phyloP scores from a whole-genome alignment of 2,329 filamentous ascomycete species.

The Diaporthe ilicicola region DNA sequence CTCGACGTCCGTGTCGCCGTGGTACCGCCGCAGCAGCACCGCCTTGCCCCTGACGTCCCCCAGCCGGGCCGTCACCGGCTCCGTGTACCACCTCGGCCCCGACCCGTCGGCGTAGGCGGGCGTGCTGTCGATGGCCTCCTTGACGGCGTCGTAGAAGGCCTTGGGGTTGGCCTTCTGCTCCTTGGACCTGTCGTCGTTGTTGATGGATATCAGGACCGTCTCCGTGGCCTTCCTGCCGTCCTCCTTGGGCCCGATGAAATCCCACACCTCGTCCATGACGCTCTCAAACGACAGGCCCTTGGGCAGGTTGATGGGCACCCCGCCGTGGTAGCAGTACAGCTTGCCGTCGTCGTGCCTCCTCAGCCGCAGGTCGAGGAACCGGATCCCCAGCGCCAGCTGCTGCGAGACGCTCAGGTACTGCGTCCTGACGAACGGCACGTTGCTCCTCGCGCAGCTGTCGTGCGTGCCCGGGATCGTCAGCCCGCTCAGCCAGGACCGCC shows the following conservation, averaged over 20 bases:
- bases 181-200: slow-evolving; percentile 71
- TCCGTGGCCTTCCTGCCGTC: slow-evolving; percentile 59
- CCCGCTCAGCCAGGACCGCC: slow-evolving; percentile 65
- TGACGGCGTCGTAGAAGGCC: slow-evolving; percentile 50
- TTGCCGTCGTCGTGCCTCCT: slow-evolving; percentile 46
- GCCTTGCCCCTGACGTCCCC: slow-evolving; percentile 72
- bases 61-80: slow-evolving; percentile 62
- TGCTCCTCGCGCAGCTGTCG: slow-evolving; percentile 60
- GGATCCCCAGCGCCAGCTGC: slow-evolving; percentile 75
- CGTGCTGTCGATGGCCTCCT: slow-evolving; percentile 63
- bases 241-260: slow-evolving; percentile 63
- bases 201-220: slow-evolving; percentile 73
- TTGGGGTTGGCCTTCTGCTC: slow-evolving; percentile 58
- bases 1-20: slow-evolving; percentile 51
- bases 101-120: slow-evolving; percentile 40
- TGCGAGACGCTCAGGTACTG: slow-evolving; percentile 69
- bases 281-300: slow-evolving; percentile 68
- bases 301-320: slow-evolving; percentile 74
- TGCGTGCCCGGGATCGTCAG: slow-evolving; percentile 78
- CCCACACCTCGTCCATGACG: slow-evolving; percentile 65
- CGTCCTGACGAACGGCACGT: slow-evolving; percentile 72
- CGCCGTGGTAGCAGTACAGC: slow-evolving; percentile 74
- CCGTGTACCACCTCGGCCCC: slow-evolving; percentile 69
- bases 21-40: slow-evolving; percentile 70
- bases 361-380: slow-evolving; percentile 76